Percentiles rank a stretch among this genome's conserved stretches.
phyloP scores from a whole-genome alignment of 148 eudicot species.

The Vaccinium vitisidaea region DNA sequence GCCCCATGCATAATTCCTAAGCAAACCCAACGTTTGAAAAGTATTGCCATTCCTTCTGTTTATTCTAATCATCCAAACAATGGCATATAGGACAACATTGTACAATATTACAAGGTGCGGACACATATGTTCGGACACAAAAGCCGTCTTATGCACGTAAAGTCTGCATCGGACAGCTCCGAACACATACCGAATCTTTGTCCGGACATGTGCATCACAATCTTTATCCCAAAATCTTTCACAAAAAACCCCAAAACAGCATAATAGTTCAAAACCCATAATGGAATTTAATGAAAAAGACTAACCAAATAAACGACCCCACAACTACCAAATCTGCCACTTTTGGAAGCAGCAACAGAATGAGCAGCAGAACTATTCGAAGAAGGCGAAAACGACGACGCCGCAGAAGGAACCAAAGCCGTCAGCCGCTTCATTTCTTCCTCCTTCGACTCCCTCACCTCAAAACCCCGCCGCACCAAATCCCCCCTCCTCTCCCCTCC shows the following conservation, averaged over 20 bases:
- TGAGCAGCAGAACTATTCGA: neutral
- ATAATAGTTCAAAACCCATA: neutral
- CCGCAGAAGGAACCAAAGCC: slow-evolving; percentile 19
- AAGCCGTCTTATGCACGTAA: too few relatives aligned
- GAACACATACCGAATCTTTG: neutral
- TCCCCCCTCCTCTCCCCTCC: neutral
- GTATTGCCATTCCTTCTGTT: neutral
- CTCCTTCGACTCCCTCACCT: slow-evolving; percentile 18
- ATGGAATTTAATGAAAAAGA: neutral
- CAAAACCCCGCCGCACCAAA: neutral
- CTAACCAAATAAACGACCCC: slow-evolving; percentile 43
- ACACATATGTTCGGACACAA: too few relatives aligned
- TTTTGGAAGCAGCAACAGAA: slow-evolving; percentile 16
- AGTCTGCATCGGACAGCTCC: neutral
- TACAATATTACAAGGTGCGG: neutral
- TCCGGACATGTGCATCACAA: neutral
- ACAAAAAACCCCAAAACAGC: neutral
- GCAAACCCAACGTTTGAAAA: neutral
- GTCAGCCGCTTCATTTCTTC: slow-evolving; percentile 33
- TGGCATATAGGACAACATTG: neutral
- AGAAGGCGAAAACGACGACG: slow-evolving; percentile 12
- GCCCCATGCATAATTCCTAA: neutral
- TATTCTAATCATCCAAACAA: neutral
- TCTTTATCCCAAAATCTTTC: neutral
- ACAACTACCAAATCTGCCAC: slow-evolving; percentile 16